These are phyloP conservation scores for Hylodesmum podocarpum DNA, from an alignment of 306 rosid genomes.

Conservation along the genomic window DNA sequence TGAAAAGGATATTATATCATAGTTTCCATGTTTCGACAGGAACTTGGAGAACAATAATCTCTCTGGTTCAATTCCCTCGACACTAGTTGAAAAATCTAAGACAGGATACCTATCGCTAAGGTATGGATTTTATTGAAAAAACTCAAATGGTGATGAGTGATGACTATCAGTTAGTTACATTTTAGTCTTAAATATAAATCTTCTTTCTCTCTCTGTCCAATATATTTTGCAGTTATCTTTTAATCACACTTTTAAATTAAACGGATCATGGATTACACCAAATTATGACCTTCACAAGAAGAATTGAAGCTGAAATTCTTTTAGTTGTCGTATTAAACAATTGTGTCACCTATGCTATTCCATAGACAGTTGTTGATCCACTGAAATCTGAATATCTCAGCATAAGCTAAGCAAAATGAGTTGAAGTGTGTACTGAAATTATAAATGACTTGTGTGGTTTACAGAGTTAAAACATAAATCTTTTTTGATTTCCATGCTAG, in stretches of 20 bases:
- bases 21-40: conserved; percentile 25
- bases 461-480: neutral
- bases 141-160: neutral
- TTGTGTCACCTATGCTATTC: neutral
- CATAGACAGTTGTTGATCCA: neutral
- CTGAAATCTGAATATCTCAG: neutral
- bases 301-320: neutral
- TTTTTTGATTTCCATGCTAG: conserved; percentile 30
- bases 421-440: neutral
- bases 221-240: neutral
- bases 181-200: neutral
- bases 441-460: neutral
- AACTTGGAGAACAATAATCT: conserved; percentile 50
- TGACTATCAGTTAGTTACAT: neutral
- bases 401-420: neutral
- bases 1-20: neutral
- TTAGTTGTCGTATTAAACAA: neutral
- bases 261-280: neutral
- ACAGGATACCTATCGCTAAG: conserved; percentile 31
- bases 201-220: neutral
- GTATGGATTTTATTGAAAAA: conserved; percentile 19
- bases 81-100: conserved; percentile 29
- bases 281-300: neutral
- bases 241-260: neutral
- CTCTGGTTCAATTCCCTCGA: conserved; percentile 30